Evolutionary conservation across 1,284 basidiomycete species (phyloP), one percentile per base, ranked within the genome.

Genomic region (Farysia itapuensis): DNA sequence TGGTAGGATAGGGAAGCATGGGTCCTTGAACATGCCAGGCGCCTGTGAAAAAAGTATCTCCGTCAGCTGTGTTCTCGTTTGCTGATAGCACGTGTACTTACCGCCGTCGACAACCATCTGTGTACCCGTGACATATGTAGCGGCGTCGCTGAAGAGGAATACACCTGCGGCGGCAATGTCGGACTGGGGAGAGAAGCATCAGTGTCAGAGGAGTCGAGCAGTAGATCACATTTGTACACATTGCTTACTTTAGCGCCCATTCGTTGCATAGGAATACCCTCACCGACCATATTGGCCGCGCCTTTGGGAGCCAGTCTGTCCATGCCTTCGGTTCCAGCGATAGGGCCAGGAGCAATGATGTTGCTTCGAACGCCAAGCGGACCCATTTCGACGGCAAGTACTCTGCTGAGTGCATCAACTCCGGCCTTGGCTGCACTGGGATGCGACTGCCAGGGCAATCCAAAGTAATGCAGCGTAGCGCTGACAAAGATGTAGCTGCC

Each of bases 371-470:
- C 85, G n/a, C 93, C 94, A 65, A 86, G 29, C 1, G 92, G 93
- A 2, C 91, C 93, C 79, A 95, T 90, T 78, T 96, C 93, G 12
- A 95, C 84, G 0, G 93, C 91, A 18, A 96, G 79, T 2, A 89
- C 90, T 8, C 84, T 81, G 43, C 86, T 88, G 4, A 93, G 79
- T 0, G 92, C 90, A 72, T 98, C 93, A 25, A 97, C 85, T 8
- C 84, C 94, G 0, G 93, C 93, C 79, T 97, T 97, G 16, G 94
- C 94, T 12, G 93, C 90, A 18, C 88, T 90, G 6, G 94, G 89
- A 70, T 96, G 93, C 4, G 85, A 88, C 78, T 97, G 93, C 77
- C 86, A 91, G 1, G 90, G 88, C n/a, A 87, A 67, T 83, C 90
- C 90, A 53, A 81, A 83, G 79, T 91, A 89, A 78, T 97, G 94